Base-by-base conservation (phyloP, 1,284 basidiomycete species). In the Moesziomyces sp. region DNA sequence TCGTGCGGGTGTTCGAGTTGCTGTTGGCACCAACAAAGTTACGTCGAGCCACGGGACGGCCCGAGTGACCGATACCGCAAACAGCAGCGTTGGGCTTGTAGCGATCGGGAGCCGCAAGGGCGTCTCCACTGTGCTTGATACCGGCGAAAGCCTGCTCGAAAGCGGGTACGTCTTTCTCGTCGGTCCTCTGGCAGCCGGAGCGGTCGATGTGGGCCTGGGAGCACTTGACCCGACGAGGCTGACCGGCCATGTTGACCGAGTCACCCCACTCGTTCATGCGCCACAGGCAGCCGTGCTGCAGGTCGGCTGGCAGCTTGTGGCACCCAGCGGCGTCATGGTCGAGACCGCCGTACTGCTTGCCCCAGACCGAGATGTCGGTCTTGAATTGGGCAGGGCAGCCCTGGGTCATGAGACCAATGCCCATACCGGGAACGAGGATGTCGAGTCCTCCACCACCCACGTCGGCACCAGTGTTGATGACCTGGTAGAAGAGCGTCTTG, bases 351-450 rank as follows among this genome's bases (percentile, higher is more conserved):
- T 67, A 67, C 55, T 62, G 63, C 11, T 51, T 48, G 18, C 69
- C 69, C 69, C 69, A 72, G 21, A 44, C 49, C 34, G 49, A 49
- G 14, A 59, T 61, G 46, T 65, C 68, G 28, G 38, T 34, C 34
- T 64, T 60, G 59, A 55, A 72, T 44, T 72, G 69, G 10, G 42
- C 46, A 13, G 49, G 26, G 40, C 69, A 72, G 45, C 69, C 69
- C 18, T 66, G 38, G 3, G 55, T 63, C 46, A 55, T 52, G 5
- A 18, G 18, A 8, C 69, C 69, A 0, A 72, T 26, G 14, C 69
- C 69, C 69, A 72, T 72, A 11, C 69, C 69, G 6, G 69, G 69
- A 0, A 72, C 69, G 4, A 72, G 69, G 30, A 72, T 72, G 52
- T 72, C 69, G 42, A 72, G 58, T 13, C 63, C 52, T 18, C 58